Evolutionary conservation across 345 rosid genomes (phyloP), one percentile per base, ranked within the genome.

Genomic region (Hypericum androsaemum): DNA sequence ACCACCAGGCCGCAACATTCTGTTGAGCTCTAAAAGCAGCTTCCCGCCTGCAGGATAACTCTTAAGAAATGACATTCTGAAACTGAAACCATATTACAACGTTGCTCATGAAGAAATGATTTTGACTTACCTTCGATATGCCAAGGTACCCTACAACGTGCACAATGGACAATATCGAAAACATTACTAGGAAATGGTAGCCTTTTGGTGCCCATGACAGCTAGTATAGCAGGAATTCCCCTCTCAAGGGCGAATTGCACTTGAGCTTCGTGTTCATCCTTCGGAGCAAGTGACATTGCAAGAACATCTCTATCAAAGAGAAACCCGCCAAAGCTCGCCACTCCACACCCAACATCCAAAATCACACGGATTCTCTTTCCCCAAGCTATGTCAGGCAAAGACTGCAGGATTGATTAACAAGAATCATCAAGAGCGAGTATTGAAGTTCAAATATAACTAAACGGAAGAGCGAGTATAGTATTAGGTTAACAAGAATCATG

Each of bases 1-100:
- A 16, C 54, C 54, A 51, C 54, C 54, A n/a, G 54, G 54, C 12
- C 54, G 54, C 54, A 51, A 37, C 54, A 51, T 13, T 3, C 54
- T 12, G 11, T 51, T 51, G 8, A 51, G 41, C 41, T 51, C 54
- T 37, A 51, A 51, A 51, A 51, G 54, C 36, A 51, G 54, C 14
- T 37, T 51, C 12, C 54, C 54, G 8, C 54, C 54, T 51, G 54
- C 41, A 50, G 13, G 28, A 46, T 53, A 60, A 59, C 42, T 47
- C 32, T 7, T 28, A 9, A 12, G n/a, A 44, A 44, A 14, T 5
- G 7, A 5, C 0, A 44, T n/a, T 44, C 48, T 44, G 16, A 7
- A 28, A 13, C 1, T 5, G 15, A 10, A 7, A 44, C n/a, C 47
- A n/a, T 5, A 16, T 12, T 44, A 6, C 6, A 44, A 44, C 6